Base-by-base conservation (phyloP, 2,329 filamentous ascomycete species). In the Aspergillus thermomutatus region DNA sequence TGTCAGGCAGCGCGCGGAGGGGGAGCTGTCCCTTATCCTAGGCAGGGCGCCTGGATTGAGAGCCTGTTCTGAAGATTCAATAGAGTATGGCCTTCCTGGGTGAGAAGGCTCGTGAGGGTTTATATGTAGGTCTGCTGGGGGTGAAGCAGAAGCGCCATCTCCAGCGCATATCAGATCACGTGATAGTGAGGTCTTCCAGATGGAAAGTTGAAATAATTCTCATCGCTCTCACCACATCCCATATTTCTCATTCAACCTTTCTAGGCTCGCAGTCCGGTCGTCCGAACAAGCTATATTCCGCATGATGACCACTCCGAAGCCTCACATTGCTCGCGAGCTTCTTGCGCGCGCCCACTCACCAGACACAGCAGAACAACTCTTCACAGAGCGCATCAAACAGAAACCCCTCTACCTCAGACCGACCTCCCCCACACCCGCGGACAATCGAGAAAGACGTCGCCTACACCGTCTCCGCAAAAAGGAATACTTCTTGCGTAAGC, bases 341-440 rank as follows among this genome's bases (percentile, higher is more conserved):
- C 87, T 97, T 53, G 76, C 82, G 5, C 87, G 90, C 66, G 91
- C 91, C 9, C 91, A 96, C 75, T 88, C 90, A 2, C 87, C 91
- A 26, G 82, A 88, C 62, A 87, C 83, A 56, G 85, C 87, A 54
- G 78, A 80, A 34, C 82, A 86, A 53, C 90, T 96, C 73, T 93
- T 89, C 80, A 81, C 82, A 60, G 90, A 96, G 62, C 92, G 92
- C 74, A 85, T 96, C 71, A 86, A 91, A 66, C 87, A 91, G 69
- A 91, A 91, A 49, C 87, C 91, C 0, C 85, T 97, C 55, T 85
- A 88, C 67, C 84, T 97, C 3, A 86, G 88, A 45, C 87, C 91
- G 6, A 88, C 87, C 23, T 91, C 89, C 0, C 89, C 91, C 72
- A 85, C 66, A 64, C 82, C 68, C 28, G 75, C 73, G n/a, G 75